Percentiles rank a stretch among this genome's conserved stretches.
phyloP scores from a whole-genome alignment of 2,329 filamentous ascomycete species.

The Tolypocladium endophyticum region DNA sequence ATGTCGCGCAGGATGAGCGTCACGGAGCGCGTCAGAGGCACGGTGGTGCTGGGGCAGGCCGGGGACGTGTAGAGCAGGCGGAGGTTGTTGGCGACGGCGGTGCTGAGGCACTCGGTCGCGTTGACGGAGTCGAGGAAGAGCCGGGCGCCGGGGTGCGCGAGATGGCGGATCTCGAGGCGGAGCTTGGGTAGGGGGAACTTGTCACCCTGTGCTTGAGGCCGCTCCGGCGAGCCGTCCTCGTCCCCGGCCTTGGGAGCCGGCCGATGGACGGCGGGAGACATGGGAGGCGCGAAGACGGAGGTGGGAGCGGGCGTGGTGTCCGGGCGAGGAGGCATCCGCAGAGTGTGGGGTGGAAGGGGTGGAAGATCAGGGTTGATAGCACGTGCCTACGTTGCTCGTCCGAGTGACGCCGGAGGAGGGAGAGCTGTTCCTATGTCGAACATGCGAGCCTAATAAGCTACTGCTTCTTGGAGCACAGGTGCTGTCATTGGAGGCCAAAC shows the following conservation, averaged over 20 bases:
- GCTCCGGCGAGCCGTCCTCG: not conserved
- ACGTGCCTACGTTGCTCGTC: not conserved
- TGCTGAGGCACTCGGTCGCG: slow-evolving; percentile 48
- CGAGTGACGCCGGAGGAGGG: not conserved
- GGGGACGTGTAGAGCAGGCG: slow-evolving; percentile 56
- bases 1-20: slow-evolving; percentile 74
- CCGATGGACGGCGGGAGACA: slow-evolving; percentile 14
- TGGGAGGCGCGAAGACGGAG: slow-evolving; percentile 11
- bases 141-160: slow-evolving; percentile 47
- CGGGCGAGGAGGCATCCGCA: not conserved
- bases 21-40: slow-evolving; percentile 66
- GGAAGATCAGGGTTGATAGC: not conserved
- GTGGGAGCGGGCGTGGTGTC: slow-evolving; percentile 14
- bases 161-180: slow-evolving; percentile 48
- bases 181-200: slow-evolving; percentile 41
- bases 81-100: slow-evolving; percentile 58
- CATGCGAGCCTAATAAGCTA: too few relatives aligned
- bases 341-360: too few relatives aligned
- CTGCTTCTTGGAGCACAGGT: not conserved
- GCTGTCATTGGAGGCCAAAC: not conserved
- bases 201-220: not conserved
- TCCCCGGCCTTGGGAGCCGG: not conserved
- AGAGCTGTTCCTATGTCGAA: not conserved
- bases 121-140: slow-evolving; percentile 60
- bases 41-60: slow-evolving; percentile 25